Conservation (phyloP, 2,329 filamentous ascomycete species). For the Sordariomycetes sp. region DNA sequence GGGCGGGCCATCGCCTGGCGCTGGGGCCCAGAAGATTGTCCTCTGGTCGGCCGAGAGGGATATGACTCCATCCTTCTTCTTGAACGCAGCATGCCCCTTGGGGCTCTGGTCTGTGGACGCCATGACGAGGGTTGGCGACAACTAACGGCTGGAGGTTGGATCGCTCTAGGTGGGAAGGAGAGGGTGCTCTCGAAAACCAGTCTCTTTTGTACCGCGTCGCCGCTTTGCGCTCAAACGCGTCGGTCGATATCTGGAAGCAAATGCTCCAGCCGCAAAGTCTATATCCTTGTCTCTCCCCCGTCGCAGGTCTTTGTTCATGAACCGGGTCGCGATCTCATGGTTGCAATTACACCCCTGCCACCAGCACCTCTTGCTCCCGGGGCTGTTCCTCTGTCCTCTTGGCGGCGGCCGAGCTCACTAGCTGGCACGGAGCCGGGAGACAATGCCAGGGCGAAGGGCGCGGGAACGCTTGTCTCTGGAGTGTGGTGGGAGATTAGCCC, state of each 20-base stretch:
- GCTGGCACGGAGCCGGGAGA: not conserved
- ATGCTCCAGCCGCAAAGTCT: not conserved
- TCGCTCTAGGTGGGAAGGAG: not conserved
- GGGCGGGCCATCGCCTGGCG: constrained; percentile 46
- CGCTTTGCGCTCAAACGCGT: not conserved
- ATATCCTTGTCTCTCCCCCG: not conserved
- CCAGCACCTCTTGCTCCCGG: not conserved
- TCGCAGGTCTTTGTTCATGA: not conserved
- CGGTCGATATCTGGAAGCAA: not conserved
- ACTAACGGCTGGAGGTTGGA: not conserved
- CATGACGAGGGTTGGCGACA: constrained; percentile 24
- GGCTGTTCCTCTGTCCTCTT: not conserved
- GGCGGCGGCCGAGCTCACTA: not conserved
- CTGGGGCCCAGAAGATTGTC: constrained; percentile 70
- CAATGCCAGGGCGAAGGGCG: not conserved
- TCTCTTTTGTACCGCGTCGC: not conserved
- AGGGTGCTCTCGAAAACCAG: not conserved
- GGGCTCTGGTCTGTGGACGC: constrained; percentile 24
- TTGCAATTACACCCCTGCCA: not conserved
- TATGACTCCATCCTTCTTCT: constrained; percentile 88
- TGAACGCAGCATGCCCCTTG: constrained; percentile 64
- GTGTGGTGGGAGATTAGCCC: not conserved
- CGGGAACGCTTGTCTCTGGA: not conserved
- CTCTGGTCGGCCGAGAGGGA: constrained; percentile 60
- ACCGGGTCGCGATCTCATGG: not conserved